Conservation (phyloP, 805 yeast species). For the Pichia thaimueangensis region DNA sequence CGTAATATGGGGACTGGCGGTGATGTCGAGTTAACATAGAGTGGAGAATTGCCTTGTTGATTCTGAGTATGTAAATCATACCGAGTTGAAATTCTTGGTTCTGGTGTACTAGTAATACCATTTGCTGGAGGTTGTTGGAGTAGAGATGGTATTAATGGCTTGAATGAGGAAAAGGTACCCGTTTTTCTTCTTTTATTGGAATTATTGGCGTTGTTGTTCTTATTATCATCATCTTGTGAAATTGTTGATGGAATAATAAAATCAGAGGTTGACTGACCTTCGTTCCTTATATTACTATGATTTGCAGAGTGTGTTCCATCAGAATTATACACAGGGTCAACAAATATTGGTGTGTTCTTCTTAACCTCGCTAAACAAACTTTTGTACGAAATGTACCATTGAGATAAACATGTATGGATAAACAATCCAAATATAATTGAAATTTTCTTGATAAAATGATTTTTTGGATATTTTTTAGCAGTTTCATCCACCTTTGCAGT, state of each 20-base stretch:
- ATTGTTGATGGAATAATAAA: too few species aligned
- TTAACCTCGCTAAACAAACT: slow-evolving; percentile 12
- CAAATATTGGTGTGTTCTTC: not conserved
- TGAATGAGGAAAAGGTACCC: not conserved
- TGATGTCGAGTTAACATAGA: not conserved
- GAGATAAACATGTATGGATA: slow-evolving; percentile 54
- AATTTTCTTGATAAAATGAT: slow-evolving; percentile 47
- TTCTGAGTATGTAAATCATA: not conserved
- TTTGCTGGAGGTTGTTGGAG: not conserved
- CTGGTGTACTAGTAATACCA: not conserved
- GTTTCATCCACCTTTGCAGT: slow-evolving; percentile 24
- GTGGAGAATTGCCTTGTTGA: not conserved
- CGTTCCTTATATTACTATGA: not conserved
- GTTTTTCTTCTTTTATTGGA: not conserved
- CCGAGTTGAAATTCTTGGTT: not conserved
- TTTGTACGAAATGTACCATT: slow-evolving; percentile 31
- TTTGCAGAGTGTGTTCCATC: not conserved
- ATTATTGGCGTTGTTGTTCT: too few species aligned
- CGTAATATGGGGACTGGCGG: slow-evolving; percentile 6
- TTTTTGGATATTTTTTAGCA: slow-evolving; percentile 34
- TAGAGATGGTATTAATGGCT: not conserved
- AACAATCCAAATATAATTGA: slow-evolving; percentile 52
- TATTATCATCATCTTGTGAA: too few species aligned
- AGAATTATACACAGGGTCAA: not conserved
- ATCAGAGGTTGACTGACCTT: too few species aligned